These are phyloP conservation scores for Trametes cingulata DNA, from an alignment of 768 basidiomycete species.

Conservation along the genomic window DNA sequence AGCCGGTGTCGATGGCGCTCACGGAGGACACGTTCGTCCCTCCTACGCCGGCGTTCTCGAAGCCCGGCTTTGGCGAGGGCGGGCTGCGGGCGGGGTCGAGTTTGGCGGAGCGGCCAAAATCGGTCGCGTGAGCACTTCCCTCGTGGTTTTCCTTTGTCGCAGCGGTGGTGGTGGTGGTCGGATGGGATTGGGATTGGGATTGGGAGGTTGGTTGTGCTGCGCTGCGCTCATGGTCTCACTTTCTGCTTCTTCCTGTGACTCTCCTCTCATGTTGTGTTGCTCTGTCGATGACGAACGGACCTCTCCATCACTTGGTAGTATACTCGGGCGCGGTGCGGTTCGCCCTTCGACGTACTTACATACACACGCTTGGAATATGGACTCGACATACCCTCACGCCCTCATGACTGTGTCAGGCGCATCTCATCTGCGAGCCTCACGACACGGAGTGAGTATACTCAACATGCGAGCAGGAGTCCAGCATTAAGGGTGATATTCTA, in stretches of 20 bases:
- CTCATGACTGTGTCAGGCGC: too few species aligned
- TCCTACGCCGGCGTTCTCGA: slow-evolving; percentile 36
- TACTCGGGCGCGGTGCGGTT: slow-evolving; percentile 3
- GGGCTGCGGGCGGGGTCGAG: slow-evolving; percentile 20
- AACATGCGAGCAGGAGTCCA: background rate
- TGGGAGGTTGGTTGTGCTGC: background rate
- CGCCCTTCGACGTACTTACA: background rate
- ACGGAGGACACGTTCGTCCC: slow-evolving; percentile 40
- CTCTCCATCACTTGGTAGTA: slow-evolving; percentile 9
- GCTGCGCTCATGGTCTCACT: background rate
- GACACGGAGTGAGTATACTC: too few species aligned
- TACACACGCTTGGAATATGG: slow-evolving; percentile 12
- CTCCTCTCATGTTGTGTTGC: slow-evolving; percentile 20
- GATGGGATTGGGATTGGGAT: background rate
- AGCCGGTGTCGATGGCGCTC: slow-evolving; percentile 66
- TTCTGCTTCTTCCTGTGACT: background rate
- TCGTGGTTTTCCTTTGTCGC: too few species aligned
- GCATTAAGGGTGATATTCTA: background rate
- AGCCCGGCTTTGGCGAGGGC: slow-evolving; percentile 25
- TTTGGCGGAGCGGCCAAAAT: slow-evolving; percentile 40
- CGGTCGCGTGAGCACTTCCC: slow-evolving; percentile 38
- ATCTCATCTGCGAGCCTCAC: too few species aligned
- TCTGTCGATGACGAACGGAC: slow-evolving; percentile 21
- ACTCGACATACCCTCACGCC: slow-evolving; percentile 6
- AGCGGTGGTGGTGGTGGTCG: too few species aligned